Base-by-base conservation (phyloP, 257 asterid species). In the Paraleonurus japonicus region DNA sequence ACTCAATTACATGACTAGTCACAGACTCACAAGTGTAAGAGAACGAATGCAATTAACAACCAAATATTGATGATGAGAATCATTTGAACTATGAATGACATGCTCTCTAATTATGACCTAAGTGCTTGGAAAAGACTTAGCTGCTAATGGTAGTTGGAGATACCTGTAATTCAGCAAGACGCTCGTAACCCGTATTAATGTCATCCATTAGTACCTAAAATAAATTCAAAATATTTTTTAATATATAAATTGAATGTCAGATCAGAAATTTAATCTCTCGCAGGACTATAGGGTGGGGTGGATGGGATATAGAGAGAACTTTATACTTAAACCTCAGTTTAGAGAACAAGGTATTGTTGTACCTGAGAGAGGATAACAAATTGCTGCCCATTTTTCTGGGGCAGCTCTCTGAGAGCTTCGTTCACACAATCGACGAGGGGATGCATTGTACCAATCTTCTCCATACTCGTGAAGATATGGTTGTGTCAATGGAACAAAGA, bases 401-500 rank as follows among this genome's bases (percentile, higher is more conserved):
- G 96, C 26, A 86, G 85, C 76, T 91, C 96, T 65, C 87, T 80
- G 26, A 91, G 91, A 66, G 98, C 99, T 78, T n/a, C 88, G 75
- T 78, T 94, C 99, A 75, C 99, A 94, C 83, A 94, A 84, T 59
- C 99, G 85, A 62, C 99, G 96, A 33, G 99, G 99, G 33, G 96
- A 94, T 62, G 96, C 55, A 70, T 91, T 94, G 77, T 94, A 94
- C 99, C 99, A 94, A 76, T 94, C 99, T 72, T 91, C 99, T 61
- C 99, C 99, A 68, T 94, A 94, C 82, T 94, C 99, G 1, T 91
- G 97, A 78, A 94, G 96, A 81, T 82, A 94, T 13, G 99, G 97
- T 75, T 94, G 99, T 24, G 97, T 89, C 76, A 94, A 73, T 35
- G 99, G 99, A 68, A 91, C 60, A 65, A 94, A 94, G 61, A 94